Conservation (phyloP, 2,329 filamentous ascomycete genomes). For the Paecilomyces sp. region DNA sequence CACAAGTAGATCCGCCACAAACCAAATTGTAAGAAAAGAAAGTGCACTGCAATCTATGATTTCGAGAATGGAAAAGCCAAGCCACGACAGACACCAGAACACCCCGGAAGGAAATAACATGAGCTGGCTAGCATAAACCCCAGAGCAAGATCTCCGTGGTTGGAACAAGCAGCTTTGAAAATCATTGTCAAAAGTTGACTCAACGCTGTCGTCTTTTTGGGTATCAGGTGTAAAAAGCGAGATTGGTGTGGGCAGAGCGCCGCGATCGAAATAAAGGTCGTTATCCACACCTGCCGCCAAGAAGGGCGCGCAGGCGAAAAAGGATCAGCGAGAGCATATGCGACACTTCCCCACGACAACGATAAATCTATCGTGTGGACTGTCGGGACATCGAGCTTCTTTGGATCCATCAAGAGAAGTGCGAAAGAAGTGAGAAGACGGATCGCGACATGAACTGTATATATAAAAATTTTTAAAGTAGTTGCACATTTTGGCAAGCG, state of each 20-base stretch:
- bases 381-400: constrained; percentile 51
- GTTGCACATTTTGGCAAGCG: constrained; percentile 39
- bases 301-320: not conserved
- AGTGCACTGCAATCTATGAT: not conserved
- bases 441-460: constrained; percentile 63
- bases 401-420: constrained; percentile 61
- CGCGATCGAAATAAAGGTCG: not conserved
- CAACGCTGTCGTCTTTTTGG: not conserved
- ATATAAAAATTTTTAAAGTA: constrained; percentile 73
- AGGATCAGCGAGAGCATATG: constrained; percentile 37
- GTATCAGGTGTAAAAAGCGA: not conserved
- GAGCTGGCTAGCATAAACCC: not conserved
- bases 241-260: not conserved
- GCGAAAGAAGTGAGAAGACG: constrained; percentile 62
- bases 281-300: not conserved
- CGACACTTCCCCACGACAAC: constrained; percentile 59
- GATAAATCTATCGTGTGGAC: constrained; percentile 69
- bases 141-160: not conserved
- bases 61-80: not conserved
- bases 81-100: not conserved
- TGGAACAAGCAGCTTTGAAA: not conserved
- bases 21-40: not conserved
- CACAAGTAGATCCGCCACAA: not conserved
- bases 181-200: not conserved
- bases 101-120: not conserved